Base-by-base conservation (phyloP, 2,329 filamentous ascomycete genomes). In the Paecilomyces sp. region DNA sequence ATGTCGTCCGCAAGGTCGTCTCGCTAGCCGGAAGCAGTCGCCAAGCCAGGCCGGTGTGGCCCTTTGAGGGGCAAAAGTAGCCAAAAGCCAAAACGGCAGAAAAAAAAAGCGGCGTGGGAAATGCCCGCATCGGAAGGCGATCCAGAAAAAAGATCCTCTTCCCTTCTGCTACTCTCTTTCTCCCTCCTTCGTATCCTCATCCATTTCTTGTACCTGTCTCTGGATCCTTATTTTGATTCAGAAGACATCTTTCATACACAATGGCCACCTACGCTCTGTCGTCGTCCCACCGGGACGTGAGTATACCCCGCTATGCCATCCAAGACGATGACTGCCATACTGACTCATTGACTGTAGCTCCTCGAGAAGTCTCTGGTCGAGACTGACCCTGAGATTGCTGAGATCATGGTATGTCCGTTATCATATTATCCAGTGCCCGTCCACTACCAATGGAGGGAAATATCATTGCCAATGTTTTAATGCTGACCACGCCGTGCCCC, bases 301-400 rank as follows among this genome's bases (percentile, higher is more conserved):
- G 83, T 77, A 56, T 47, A 47, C 41, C 41, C 41, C 41, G n/a
- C 41, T 47, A 47, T 47, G 1, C n/a, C n/a, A 9, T 47, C 57
- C 64, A 62, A 31, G 57, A 51, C 53, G 55, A 68, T 66, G 54
- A 41, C 55, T 56, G 61, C 57, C 62, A 60, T 59, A 68, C 70
- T 78, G 70, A 78, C 71, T 69, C 65, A 66, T 64, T 58, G 59
- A 56, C 58, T 65, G 69, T 70, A 96, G 92, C 88, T 97, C 86
- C 91, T 99, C 82, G 90, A 97, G 86, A 94, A 91, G 83, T 89
- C 91, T 77, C 87, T 99, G 71, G 81, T 93, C 71, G 91, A 96
- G 70, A 88, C 89, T 60, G 94, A 99, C 78, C 89, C 91, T 60
- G 92, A 97, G 85, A 91, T 99, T 72, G 92, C 92, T 67, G 83